Evolutionary conservation across 139 green algal genomes (phyloP).

Genomic region (Micractinium conductrix): DNA sequence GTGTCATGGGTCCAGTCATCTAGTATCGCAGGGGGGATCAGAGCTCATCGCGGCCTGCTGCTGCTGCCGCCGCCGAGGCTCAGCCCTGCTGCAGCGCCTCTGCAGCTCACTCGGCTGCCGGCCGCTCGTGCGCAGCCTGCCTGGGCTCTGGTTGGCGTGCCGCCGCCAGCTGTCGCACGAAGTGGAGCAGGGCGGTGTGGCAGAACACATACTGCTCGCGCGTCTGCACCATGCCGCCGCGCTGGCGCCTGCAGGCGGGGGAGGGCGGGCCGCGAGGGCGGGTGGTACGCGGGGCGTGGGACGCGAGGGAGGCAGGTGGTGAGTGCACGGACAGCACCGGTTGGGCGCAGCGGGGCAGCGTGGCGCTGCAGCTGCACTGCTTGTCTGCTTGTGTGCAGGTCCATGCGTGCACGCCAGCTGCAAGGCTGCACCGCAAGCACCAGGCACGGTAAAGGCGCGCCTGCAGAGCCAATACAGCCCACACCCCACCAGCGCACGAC

Average conservation of each 20-base stretch:
- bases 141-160: not conserved
- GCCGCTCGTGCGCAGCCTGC: not conserved
- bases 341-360: not conserved
- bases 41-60: not conserved
- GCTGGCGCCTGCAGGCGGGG: slow-evolving; percentile 67
- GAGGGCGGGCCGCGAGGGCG: not conserved
- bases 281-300: not conserved
- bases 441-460: too few relatives aligned
- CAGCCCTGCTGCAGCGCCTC: not conserved
- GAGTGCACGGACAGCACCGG: not conserved
- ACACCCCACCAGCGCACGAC: not conserved
- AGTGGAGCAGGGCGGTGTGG: slow-evolving; percentile 64
- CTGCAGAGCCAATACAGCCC: too few relatives aligned
- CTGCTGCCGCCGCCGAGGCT: not conserved
- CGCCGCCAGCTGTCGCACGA: slow-evolving; percentile 24
- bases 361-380: too few relatives aligned
- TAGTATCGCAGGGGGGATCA: too few relatives aligned
- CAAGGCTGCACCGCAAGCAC: too few relatives aligned
- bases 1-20: too few relatives aligned
- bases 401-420: too few relatives aligned
- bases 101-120: not conserved
- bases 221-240: slow-evolving; percentile 92
- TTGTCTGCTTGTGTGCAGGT: too few relatives aligned
- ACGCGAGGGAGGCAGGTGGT: not conserved
- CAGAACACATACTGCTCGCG: slow-evolving; percentile 83